These are phyloP conservation scores for Diplodia sapinea DNA, from an alignment of 2,329 filamentous ascomycete genomes.

Conservation along the genomic window DNA sequence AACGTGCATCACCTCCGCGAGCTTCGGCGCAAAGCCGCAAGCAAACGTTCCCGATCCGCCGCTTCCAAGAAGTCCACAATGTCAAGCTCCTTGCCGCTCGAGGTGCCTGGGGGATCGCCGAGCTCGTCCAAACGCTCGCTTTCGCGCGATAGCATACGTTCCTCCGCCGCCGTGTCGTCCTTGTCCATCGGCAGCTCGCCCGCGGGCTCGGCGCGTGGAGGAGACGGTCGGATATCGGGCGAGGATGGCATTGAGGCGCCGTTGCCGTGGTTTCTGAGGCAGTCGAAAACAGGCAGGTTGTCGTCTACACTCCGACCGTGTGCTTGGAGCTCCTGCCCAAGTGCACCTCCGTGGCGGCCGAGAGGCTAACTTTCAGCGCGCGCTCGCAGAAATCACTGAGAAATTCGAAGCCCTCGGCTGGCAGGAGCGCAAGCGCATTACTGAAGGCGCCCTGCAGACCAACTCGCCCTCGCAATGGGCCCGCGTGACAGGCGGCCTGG, in stretches of 20 bases:
- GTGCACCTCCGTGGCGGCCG: background rate
- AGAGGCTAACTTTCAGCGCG: conserved; percentile 28
- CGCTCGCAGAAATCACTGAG: conserved; percentile 58
- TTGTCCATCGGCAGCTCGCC: conserved; percentile 38
- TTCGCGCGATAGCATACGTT: conserved; percentile 47
- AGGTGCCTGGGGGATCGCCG: conserved; percentile 34
- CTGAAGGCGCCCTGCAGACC: conserved; percentile 43
- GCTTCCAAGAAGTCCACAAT: conserved; percentile 35
- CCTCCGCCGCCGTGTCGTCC: conserved; percentile 39
- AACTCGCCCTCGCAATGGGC: conserved; percentile 60
- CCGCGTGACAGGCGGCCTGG: conserved; percentile 62
- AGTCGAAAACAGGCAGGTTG: conserved; percentile 57
- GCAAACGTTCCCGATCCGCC: conserved; percentile 41
- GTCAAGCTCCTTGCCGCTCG: conserved; percentile 38
- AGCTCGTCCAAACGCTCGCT: conserved; percentile 48
- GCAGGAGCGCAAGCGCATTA: conserved; percentile 62
- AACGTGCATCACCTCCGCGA: conserved; percentile 31
- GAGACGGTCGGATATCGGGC: background rate
- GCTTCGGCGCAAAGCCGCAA: conserved; percentile 36
- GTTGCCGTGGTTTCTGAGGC: conserved; percentile 54
- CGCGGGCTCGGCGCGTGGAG: conserved; percentile 36
- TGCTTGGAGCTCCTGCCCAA: background rate
- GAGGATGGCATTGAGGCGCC: conserved; percentile 19
- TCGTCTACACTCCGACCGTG: conserved; percentile 38
- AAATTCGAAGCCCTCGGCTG: conserved; percentile 68